phyloP scores from a whole-genome alignment of 1,284 basidiomycete species.

The Microbotryum violaceum region DNA sequence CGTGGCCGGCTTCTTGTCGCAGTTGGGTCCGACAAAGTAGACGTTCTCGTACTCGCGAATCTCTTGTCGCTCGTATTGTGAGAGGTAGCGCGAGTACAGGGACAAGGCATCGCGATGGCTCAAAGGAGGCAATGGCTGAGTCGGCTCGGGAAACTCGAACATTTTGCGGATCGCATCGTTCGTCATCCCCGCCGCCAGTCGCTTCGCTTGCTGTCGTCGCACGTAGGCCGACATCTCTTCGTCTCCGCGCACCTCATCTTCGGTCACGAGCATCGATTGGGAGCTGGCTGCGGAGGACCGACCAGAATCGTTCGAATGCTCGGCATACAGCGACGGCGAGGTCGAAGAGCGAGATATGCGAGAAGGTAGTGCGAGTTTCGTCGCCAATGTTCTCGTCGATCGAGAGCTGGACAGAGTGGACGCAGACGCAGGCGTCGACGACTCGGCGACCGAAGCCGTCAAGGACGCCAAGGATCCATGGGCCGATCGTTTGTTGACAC shows the following conservation, averaged over 20 bases:
- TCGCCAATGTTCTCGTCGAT: constrained; percentile 26
- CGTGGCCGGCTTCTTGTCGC: constrained; percentile 70
- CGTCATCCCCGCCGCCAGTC: constrained; percentile 65
- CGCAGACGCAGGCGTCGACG: not conserved
- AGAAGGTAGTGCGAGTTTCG: constrained; percentile 31
- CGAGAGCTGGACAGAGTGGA: constrained; percentile 22
- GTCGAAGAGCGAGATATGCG: constrained; percentile 34
- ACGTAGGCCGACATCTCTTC: constrained; percentile 97
- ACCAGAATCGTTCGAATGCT: constrained; percentile 17
- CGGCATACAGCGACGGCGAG: constrained; percentile 17
- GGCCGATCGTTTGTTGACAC: not conserved
- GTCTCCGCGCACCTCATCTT: constrained; percentile 85
- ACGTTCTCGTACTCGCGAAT: constrained; percentile 79
- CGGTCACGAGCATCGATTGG: constrained; percentile 41
- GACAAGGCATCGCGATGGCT: constrained; percentile 53
- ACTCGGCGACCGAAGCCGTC: not conserved
- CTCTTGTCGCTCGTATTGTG: constrained; percentile 75
- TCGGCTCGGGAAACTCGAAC: constrained; percentile 85
- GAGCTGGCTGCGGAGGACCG: constrained; percentile 30
- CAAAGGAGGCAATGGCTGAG: constrained; percentile 59
- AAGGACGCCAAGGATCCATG: constrained; percentile 7
- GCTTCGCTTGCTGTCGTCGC: constrained; percentile 77
- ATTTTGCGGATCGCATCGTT: constrained; percentile 82
- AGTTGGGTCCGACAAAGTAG: constrained; percentile 72
- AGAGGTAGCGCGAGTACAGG: constrained; percentile 43